Evolutionary conservation across 148 eudicot species (phyloP).

Genomic region (Diospyros kaki): DNA sequence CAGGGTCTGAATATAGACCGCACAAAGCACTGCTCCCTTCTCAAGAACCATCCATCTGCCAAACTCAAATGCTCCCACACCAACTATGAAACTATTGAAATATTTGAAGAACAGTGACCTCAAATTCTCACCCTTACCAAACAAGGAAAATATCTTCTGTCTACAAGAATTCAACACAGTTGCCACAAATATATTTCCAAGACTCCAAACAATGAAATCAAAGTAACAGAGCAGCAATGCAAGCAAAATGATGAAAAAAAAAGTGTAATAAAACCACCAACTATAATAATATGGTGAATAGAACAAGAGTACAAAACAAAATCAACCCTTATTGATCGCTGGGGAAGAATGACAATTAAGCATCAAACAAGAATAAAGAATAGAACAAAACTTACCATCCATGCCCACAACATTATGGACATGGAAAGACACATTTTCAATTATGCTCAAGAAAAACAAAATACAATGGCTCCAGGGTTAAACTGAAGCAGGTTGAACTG

Average conservation of each 20-base stretch:
- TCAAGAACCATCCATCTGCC: too few species aligned
- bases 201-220: too few species aligned
- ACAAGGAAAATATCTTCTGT: too few species aligned
- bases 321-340: conserved; percentile 4
- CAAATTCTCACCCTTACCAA: too few species aligned
- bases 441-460: neutral
- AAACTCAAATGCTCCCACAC: too few species aligned
- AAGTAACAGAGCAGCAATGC: too few species aligned
- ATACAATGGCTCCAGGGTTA: neutral
- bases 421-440: neutral
- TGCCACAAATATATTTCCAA: too few species aligned
- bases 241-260: neutral
- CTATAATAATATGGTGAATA: neutral
- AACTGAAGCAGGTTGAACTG: neutral
- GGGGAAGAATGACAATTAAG: conserved; percentile 2
- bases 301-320: neutral
- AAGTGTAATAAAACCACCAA: neutral
- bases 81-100: too few species aligned
- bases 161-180: too few species aligned
- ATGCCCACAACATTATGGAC: neutral
- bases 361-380: conserved; percentile 1
- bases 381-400: conserved; percentile 1
- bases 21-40: too few species aligned
- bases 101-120: too few species aligned
- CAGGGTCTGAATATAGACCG: too few species aligned